phyloP scores from a whole-genome alignment of 2,329 filamentous ascomycete genomes.

The Ophiostoma sp. region DNA sequence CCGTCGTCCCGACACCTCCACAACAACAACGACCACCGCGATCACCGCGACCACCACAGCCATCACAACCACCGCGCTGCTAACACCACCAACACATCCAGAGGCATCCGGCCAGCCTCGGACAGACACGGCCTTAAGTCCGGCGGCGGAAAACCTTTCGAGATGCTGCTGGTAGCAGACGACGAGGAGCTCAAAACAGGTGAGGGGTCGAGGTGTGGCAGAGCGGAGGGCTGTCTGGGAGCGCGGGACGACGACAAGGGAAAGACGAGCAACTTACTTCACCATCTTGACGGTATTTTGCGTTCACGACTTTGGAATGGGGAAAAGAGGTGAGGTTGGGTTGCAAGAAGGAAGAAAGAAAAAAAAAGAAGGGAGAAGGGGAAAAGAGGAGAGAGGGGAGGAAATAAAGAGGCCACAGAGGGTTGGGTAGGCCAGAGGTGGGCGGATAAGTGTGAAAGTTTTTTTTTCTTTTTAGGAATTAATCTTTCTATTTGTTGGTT shows the following conservation, averaged over 20 bases:
- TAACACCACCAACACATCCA: neutral
- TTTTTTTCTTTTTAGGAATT: conserved; percentile 17
- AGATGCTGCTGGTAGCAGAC: neutral
- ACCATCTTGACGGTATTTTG: conserved; percentile 93
- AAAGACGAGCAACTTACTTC: conserved; percentile 72
- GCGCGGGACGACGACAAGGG: neutral
- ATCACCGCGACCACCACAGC: too few species aligned
- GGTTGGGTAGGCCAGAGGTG: conserved; percentile 19
- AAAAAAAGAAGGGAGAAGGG: conserved; percentile 18
- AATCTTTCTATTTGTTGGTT: conserved; percentile 13
- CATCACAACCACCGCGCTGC: too few species aligned
- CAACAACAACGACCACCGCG: too few species aligned
- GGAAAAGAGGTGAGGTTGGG: conserved; percentile 25
- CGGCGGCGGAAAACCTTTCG: too few species aligned
- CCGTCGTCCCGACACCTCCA: too few species aligned
- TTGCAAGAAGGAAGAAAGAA: conserved; percentile 15
- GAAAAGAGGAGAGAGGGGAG: conserved; percentile 18
- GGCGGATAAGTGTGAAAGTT: conserved; percentile 24
- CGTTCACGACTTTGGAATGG: conserved; percentile 26
- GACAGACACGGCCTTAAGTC: too few species aligned
- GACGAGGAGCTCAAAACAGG: conserved; percentile 9
- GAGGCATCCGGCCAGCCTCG: neutral
- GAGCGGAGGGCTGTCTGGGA: neutral
- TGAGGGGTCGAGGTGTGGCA: conserved; percentile 9
- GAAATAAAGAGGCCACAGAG: conserved; percentile 13